Percentiles rank a stretch among this genome's conserved stretches.
phyloP scores from a whole-genome alignment of 148 eudicot genomes.

The Vaccinium macrocarpon region DNA sequence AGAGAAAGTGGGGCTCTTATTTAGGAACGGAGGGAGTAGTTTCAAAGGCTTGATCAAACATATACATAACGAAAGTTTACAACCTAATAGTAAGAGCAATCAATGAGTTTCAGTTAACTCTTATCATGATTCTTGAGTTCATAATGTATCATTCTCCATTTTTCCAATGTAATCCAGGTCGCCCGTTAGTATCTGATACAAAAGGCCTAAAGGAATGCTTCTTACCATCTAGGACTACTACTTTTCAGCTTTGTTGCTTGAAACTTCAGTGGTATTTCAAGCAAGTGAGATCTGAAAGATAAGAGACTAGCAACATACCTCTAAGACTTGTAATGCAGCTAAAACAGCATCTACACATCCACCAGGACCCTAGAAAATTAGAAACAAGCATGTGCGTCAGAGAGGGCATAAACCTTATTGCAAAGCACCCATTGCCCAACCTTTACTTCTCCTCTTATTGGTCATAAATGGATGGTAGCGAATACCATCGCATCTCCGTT shows the following conservation, averaged over 20 bases:
- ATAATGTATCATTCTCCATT: neutral
- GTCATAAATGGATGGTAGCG: neutral
- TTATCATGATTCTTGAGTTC: neutral
- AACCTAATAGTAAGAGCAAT: neutral
- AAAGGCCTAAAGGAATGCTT: neutral
- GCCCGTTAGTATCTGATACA: neutral
- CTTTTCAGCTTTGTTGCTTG: neutral
- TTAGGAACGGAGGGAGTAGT: too few relatives aligned
- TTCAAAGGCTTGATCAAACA: neutral
- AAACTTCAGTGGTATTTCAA: neutral
- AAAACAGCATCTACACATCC: conserved; percentile 84
- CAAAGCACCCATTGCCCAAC: neutral
- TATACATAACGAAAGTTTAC: neutral
- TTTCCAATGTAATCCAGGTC: neutral
- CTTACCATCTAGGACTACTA: neutral
- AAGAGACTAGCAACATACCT: conserved; percentile 36
- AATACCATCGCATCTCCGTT: neutral
- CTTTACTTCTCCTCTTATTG: neutral
- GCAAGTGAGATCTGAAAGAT: neutral
- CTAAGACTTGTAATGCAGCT: conserved; percentile 75
- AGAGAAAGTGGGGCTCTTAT: too few relatives aligned
- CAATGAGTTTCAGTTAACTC: neutral
- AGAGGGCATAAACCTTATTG: neutral
- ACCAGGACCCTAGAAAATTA: conserved; percentile 47
- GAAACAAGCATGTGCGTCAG: conserved; percentile 5